phyloP scores from a whole-genome alignment of 257 asterid species.

The Capsicum rhomboideum region DNA sequence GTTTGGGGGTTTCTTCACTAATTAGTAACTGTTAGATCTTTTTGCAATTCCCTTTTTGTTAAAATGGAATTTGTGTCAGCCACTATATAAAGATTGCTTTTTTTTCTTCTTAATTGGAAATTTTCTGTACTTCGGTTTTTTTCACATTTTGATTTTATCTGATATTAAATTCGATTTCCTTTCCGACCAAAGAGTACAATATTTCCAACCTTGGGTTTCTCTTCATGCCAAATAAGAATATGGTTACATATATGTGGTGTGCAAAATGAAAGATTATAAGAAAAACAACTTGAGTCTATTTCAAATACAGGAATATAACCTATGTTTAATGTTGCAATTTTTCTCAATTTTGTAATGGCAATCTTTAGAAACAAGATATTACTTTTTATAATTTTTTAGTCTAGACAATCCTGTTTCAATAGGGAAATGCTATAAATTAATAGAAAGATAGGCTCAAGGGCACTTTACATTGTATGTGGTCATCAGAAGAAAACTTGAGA shows the following conservation, averaged over 20 bases:
- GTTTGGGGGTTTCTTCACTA: background rate
- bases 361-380: background rate
- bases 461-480: background rate
- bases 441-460: background rate
- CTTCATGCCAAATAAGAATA: background rate
- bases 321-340: background rate
- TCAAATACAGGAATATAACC: background rate
- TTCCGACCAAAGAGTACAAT: background rate
- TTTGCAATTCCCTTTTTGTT: background rate
- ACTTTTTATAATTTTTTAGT: no score
- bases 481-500: background rate
- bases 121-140: background rate
- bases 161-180: background rate
- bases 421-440: background rate
- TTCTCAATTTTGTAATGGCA: background rate
- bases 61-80: constrained; percentile 21
- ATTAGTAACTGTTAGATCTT: background rate
- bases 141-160: background rate
- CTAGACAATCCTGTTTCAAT: no score
- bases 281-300: background rate
- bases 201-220: background rate
- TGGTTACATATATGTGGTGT: background rate
- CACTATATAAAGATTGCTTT: background rate
- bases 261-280: background rate
- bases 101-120: background rate